Evolutionary conservation across 257 asterid species (phyloP).

Genomic region (Solanum virginianum): DNA sequence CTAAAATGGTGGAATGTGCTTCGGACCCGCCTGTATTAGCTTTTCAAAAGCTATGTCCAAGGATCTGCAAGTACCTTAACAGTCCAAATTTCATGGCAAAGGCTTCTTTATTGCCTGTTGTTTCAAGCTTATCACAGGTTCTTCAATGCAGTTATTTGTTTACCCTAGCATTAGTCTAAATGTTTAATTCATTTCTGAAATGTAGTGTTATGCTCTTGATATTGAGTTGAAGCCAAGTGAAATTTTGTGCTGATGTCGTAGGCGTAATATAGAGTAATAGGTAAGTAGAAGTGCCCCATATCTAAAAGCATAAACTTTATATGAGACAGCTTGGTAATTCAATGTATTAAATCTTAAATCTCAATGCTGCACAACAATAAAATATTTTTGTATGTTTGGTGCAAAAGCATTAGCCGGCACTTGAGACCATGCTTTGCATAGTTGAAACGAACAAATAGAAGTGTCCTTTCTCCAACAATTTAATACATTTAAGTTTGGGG

Average conservation of each 20-base stretch:
- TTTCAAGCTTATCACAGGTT: constrained; percentile 87
- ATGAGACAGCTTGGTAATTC: background rate
- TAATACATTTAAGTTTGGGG: background rate
- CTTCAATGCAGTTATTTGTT: background rate
- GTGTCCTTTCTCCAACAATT: background rate
- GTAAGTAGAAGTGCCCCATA: background rate
- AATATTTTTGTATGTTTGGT: background rate
- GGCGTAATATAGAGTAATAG: background rate
- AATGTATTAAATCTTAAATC: background rate
- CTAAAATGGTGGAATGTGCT: constrained; percentile 81
- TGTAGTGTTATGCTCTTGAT: background rate
- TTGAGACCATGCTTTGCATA: background rate
- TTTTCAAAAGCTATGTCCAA: constrained; percentile 76
- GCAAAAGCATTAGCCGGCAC: background rate
- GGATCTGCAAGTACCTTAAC: constrained; percentile 78
- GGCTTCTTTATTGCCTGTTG: constrained; percentile 77
- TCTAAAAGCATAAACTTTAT: background rate
- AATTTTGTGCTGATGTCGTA: background rate
- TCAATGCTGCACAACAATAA: background rate
- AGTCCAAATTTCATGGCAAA: constrained; percentile 78
- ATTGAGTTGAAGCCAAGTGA: background rate
- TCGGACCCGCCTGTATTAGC: constrained; percentile 45
- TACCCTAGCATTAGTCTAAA: background rate
- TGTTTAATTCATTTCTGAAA: background rate
- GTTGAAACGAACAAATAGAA: background rate